These are phyloP conservation scores for Phytophthora hybrid DNA, from an alignment of 352 stramenopile genomes.

Conservation along the genomic window DNA sequence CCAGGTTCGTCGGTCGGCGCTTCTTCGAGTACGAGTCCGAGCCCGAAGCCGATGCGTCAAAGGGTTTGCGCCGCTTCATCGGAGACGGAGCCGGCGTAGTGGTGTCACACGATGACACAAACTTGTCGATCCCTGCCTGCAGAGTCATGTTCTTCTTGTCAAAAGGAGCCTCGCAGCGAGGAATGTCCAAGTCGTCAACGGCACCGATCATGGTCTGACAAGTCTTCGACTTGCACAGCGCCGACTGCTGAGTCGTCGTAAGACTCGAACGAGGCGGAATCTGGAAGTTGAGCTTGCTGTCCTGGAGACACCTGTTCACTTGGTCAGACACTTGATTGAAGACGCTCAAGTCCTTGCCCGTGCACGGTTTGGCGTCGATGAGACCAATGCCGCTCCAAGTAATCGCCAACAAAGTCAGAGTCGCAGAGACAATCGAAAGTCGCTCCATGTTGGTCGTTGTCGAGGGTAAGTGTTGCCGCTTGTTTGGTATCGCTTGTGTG, in stretches of 20 bases:
- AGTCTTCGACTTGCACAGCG: constrained; percentile 51
- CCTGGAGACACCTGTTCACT: constrained; percentile 50
- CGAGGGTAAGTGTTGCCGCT: not conserved
- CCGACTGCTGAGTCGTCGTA: constrained; percentile 33
- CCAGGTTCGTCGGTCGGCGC: constrained; percentile 22
- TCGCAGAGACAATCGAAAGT: constrained; percentile 6
- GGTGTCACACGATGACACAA: constrained; percentile 54
- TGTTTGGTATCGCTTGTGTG: constrained; percentile 29
- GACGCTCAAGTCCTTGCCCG: constrained; percentile 48
- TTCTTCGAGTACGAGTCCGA: constrained; percentile 33
- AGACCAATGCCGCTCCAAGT: not conserved
- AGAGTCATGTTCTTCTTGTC: constrained; percentile 64
- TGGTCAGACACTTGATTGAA: constrained; percentile 52
- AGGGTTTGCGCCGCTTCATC: constrained; percentile 56
- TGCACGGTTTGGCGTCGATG: constrained; percentile 34
- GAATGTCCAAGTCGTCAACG: constrained; percentile 67
- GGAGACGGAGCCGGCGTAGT: constrained; percentile 40
- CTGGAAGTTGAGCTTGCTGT: constrained; percentile 49
- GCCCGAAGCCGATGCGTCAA: constrained; percentile 31
- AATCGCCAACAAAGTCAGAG: constrained; percentile 25
- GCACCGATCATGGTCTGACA: constrained; percentile 65
- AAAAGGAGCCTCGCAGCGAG: constrained; percentile 55
- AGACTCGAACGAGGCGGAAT: constrained; percentile 51
- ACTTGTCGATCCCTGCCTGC: constrained; percentile 54
- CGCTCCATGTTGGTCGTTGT: constrained; percentile 25